A percentile compares a stretch with the other conserved stretches of the same genome.
Conservation (phyloP, 768 basidiomycete genomes). For the Leccinum pellstonianum region DNA sequence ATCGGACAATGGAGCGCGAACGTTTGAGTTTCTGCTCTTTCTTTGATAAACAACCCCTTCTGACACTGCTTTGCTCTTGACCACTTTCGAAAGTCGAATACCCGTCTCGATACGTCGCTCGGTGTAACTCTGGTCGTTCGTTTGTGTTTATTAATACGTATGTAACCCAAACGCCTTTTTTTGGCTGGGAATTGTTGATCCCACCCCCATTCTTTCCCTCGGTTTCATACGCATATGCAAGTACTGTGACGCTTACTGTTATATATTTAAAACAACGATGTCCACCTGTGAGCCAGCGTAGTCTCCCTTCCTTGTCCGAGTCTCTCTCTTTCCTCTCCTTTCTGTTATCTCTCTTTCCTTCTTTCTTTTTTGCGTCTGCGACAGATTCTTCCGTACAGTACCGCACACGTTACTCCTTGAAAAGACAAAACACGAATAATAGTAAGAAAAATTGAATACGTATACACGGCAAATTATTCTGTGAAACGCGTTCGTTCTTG, state of each 20-base stretch:
- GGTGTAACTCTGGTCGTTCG: slow-evolving; percentile 6
- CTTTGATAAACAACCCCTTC: not conserved
- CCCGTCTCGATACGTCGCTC: not conserved
- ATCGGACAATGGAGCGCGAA: slow-evolving; percentile 4
- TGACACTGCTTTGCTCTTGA: not conserved
- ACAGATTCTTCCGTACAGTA: not conserved
- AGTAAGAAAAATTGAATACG: not conserved
- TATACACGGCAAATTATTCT: not conserved
- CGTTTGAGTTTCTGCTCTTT: not conserved
- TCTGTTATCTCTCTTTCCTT: not conserved
- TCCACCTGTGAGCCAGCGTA: not conserved
- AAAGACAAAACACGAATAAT: not conserved
- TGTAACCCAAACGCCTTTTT: not conserved
- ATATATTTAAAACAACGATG: not conserved
- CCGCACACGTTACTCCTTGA: not conserved
- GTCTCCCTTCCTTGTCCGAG: not conserved
- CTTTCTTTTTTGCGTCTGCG: not conserved
- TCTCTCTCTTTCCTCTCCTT: not conserved
- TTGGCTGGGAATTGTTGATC: not conserved
- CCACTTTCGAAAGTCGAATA: slow-evolving; percentile 3
- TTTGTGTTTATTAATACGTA: slow-evolving; percentile 1
- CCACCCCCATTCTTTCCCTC: not conserved
- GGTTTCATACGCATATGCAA: not conserved
- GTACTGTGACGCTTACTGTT: not conserved
- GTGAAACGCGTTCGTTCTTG: not conserved